Evolutionary conservation across 345 rosid genomes (phyloP).

Genomic region (Salix caprea): DNA sequence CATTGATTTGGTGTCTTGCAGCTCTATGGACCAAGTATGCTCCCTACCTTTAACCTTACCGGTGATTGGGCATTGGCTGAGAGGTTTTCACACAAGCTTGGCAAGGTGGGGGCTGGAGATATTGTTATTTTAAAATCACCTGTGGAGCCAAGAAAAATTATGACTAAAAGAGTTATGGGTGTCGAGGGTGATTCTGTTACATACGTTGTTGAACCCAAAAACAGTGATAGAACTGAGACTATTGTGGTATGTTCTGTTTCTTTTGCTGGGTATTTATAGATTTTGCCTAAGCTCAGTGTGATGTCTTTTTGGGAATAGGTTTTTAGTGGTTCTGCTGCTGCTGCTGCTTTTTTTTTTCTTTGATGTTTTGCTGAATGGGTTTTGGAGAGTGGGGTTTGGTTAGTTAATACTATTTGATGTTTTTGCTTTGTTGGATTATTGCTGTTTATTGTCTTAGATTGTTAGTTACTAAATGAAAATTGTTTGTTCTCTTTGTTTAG

Average conservation of each 20-base stretch:
- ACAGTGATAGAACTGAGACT: slow-evolving; percentile 33
- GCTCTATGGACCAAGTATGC: slow-evolving; percentile 76
- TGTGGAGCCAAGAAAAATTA: slow-evolving; percentile 36
- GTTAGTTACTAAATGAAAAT: not conserved
- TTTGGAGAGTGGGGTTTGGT: not conserved
- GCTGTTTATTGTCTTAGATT: not conserved
- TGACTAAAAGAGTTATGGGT: slow-evolving; percentile 57
- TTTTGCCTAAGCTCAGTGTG: not conserved
- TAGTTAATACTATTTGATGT: not conserved
- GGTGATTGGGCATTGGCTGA: slow-evolving; percentile 54
- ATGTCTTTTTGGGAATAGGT: not conserved
- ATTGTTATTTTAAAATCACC: slow-evolving; percentile 60
- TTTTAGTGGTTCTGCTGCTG: not conserved
- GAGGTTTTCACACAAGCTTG: slow-evolving; percentile 36
- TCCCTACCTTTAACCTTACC: slow-evolving; percentile 48
- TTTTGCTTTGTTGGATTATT: not conserved
- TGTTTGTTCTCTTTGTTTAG: slow-evolving; percentile 25
- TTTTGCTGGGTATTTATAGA: not conserved
- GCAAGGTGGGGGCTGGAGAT: slow-evolving; percentile 60
- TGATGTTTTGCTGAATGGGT: not conserved
- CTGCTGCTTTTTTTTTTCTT: not conserved
- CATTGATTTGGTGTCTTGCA: slow-evolving; percentile 17
- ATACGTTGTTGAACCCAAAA: slow-evolving; percentile 41
- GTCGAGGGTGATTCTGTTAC: slow-evolving; percentile 59
- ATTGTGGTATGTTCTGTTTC: slow-evolving; percentile 40